Base-by-base conservation (phyloP, 805 yeast species). In the Teunomyces tritomae region DNA sequence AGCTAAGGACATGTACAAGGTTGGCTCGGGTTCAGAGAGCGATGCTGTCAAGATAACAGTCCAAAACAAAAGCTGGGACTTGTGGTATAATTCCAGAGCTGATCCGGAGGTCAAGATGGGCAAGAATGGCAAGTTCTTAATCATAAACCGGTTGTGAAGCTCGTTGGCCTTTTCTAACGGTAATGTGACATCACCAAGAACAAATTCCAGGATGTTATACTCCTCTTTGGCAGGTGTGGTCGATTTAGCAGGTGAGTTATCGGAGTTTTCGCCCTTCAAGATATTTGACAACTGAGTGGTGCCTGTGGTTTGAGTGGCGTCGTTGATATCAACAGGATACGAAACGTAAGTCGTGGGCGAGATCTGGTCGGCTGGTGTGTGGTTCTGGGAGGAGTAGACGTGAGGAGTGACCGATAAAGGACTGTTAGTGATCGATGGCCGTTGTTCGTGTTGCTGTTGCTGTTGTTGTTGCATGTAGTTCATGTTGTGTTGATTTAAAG, bases 1-100 rank as follows among this genome's bases (percentile, higher is more conserved):
- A 11, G 94, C 85, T 40, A 90, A 70, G 27, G 85, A 77, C 65
- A 81, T 80, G 70, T 91, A 91, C 40, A 89, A 62, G 0, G 87
- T 76, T 3, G 97, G 96, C 43, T 87, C 92, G 0, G 96, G 92
- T 57, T 90, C 96, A 0, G 95, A 83, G 14, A 86, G 70, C 39
- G 94, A 83, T 0, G 96, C 96, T 0, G 96, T 89, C 39, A 88
- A 72, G 73, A 89, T 86, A 2, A 90, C 92, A 0, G 96, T 80
- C 97, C 97, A 91, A 61, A 91, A 91, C 44, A 91, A 71, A 17
- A 90, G 71, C 59, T 87, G 92, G 0, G 96, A 87, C 58, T 88
- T 94, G 13, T 85, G 78, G 63, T 88, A 89, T 16, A 91, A 76
- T 60, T 87, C 94, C 0, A 83, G 76, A 2, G 95, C 91, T 40